Conservation (phyloP, 2,329 filamentous ascomycete genomes). For the Calycina herbarum region DNA sequence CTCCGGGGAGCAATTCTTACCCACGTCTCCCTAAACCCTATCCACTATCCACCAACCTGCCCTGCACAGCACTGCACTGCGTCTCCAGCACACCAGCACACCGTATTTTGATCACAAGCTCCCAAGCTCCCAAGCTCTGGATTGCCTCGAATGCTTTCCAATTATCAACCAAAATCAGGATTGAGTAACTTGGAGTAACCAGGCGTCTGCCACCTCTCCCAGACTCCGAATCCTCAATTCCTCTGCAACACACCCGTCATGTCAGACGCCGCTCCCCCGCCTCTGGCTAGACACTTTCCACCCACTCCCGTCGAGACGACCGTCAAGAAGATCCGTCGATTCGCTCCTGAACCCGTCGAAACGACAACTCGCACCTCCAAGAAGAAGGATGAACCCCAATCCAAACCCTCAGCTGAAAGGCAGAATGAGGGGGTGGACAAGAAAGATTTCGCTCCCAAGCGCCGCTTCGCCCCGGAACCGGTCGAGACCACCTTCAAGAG, state of each 20-base stretch:
- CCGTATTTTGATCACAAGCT: slow-evolving; percentile 28
- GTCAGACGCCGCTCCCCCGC: slow-evolving; percentile 31
- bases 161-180: slow-evolving; percentile 23
- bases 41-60: not conserved
- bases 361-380: slow-evolving; percentile 42
- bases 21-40: not conserved
- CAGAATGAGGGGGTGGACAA: slow-evolving; percentile 30
- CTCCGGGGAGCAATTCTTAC: too few species aligned
- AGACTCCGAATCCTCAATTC: slow-evolving; percentile 15
- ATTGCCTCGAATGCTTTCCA: slow-evolving; percentile 19
- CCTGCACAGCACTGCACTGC: not conserved
- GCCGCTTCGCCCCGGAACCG: slow-evolving; percentile 67
- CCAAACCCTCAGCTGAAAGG: not conserved
- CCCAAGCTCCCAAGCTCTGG: slow-evolving; percentile 15
- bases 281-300: slow-evolving; percentile 32
- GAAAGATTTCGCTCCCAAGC: slow-evolving; percentile 40
- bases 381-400: slow-evolving; percentile 33
- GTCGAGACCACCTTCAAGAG: slow-evolving; percentile 71
- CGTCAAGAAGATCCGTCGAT: slow-evolving; percentile 40
- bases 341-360: slow-evolving; percentile 45
- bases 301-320: slow-evolving; percentile 40
- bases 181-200: slow-evolving; percentile 16
- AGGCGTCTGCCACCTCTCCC: slow-evolving; percentile 8
- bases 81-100: not conserved
- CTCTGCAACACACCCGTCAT: slow-evolving; percentile 21